Conservation (phyloP, 345 rosid genomes). For the Gynandropsis gynandra region DNA sequence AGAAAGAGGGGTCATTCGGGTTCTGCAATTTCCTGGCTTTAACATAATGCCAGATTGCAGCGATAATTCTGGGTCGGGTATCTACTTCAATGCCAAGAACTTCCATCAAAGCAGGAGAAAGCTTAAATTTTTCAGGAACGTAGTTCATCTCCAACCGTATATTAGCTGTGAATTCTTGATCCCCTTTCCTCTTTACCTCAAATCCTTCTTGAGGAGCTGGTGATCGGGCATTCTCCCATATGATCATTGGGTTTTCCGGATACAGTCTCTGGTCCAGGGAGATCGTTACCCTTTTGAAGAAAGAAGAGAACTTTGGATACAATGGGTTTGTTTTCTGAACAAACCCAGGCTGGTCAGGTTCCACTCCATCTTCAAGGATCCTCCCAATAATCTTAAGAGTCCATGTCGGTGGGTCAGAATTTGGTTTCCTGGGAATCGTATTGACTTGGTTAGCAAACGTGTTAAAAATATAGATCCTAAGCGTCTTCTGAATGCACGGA, state of each 20-base stretch:
- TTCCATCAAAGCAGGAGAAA: slow-evolving; percentile 80
- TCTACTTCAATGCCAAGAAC: slow-evolving; percentile 97
- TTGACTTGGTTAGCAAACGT: slow-evolving; percentile 80
- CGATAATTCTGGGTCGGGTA: slow-evolving; percentile 91
- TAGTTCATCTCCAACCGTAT: slow-evolving; percentile 89
- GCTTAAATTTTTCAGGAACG: slow-evolving; percentile 88
- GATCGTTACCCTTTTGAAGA: slow-evolving; percentile 85
- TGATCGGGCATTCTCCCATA: slow-evolving; percentile 92
- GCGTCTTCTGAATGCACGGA: slow-evolving; percentile 82
- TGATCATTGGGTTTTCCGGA: slow-evolving; percentile 76
- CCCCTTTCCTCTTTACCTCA: slow-evolving; percentile 96
- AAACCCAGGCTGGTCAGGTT: slow-evolving; percentile 82
- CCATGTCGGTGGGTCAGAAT: slow-evolving; percentile 90
- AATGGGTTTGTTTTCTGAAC: slow-evolving; percentile 63
- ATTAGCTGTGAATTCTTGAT: slow-evolving; percentile 70
- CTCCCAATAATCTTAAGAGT: slow-evolving; percentile 89
- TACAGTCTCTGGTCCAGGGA: slow-evolving; percentile 84
- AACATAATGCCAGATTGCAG: slow-evolving; percentile 97
- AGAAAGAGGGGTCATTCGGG: slow-evolving; percentile 79
- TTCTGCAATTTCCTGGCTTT: slow-evolving; percentile 94
- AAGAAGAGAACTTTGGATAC: slow-evolving; percentile 80
- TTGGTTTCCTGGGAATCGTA: slow-evolving; percentile 69
- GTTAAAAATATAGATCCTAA: slow-evolving; percentile 84
- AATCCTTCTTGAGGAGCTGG: slow-evolving; percentile 93
- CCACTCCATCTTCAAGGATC: slow-evolving; percentile 90